Evolutionary conservation across 345 rosid genomes (phyloP).

Genomic region (Sisymbrium irio): DNA sequence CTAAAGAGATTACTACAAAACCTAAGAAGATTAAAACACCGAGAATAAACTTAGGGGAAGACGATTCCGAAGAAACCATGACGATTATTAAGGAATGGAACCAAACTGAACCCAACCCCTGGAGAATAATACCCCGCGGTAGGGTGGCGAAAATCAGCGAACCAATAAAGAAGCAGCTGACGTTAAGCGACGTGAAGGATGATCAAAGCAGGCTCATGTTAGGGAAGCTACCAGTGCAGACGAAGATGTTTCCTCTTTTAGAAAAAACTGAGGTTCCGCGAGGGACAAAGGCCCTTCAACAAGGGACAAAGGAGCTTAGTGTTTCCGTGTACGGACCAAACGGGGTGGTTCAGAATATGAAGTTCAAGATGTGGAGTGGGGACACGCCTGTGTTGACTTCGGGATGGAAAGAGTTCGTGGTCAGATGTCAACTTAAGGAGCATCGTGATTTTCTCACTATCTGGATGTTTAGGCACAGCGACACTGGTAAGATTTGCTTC

Average conservation of each 20-base stretch:
- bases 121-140: not conserved
- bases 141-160: not conserved
- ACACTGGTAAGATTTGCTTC: not conserved
- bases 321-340: conserved; percentile 21
- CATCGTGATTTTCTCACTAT: not conserved
- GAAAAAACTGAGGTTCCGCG: not conserved
- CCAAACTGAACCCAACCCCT: not conserved
- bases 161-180: conserved; percentile 22
- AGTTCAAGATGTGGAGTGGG: not conserved
- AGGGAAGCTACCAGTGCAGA: not conserved
- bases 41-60: not conserved
- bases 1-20: not conserved
- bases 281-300: not conserved
- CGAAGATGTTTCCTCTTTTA: conserved; percentile 9
- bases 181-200: not conserved
- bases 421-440: not conserved
- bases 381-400: conserved; percentile 7
- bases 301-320: not conserved
- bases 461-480: conserved; percentile 26
- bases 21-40: not conserved
- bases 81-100: not conserved
- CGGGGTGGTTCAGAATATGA: not conserved
- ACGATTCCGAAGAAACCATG: conserved; percentile 3
- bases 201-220: conserved; percentile 15
- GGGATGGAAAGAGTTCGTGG: conserved; percentile 7